A percentile compares a stretch with the other conserved stretches of the same genome.
Conservation (phyloP, 257 asterid species). For the Nicotiana attenuata region DNA sequence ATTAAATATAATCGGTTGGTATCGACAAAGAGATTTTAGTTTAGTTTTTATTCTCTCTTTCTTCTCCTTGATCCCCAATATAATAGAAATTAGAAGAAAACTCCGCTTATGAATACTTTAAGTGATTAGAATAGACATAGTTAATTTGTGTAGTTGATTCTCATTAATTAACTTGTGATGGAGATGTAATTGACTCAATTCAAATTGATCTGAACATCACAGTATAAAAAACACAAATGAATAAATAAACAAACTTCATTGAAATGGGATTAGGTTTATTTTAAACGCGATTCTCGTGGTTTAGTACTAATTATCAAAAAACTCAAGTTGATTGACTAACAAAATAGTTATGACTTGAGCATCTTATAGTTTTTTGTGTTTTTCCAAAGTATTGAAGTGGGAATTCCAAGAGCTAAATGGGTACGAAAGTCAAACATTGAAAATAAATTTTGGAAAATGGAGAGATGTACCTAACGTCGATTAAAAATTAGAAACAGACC, state of each 20-base stretch:
- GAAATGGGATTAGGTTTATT: background rate
- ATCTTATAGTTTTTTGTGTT: background rate
- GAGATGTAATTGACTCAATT: background rate
- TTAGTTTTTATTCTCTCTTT: too few relatives aligned
- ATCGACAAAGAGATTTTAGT: background rate
- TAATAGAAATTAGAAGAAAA: too few relatives aligned
- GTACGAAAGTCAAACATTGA: background rate
- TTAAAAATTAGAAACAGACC: background rate
- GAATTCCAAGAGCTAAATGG: slow-evolving; percentile 4
- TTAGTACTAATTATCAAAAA: background rate
- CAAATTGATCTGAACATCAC: background rate
- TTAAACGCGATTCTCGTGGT: background rate
- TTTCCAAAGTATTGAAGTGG: background rate
- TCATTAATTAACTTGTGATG: background rate
- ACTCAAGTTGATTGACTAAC: background rate
- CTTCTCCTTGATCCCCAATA: background rate
- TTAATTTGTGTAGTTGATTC: too few relatives aligned
- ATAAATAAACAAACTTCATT: too few relatives aligned
- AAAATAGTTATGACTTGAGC: background rate
- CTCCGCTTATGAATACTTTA: too few relatives aligned
- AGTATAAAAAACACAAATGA: too few relatives aligned
- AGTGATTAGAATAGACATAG: too few relatives aligned
- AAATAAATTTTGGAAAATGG: background rate
- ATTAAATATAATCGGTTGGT: background rate
- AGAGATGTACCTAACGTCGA: slow-evolving; percentile 3